Evolutionary conservation across 305 asterid species (phyloP).

Genomic region (Plantago rigida): DNA sequence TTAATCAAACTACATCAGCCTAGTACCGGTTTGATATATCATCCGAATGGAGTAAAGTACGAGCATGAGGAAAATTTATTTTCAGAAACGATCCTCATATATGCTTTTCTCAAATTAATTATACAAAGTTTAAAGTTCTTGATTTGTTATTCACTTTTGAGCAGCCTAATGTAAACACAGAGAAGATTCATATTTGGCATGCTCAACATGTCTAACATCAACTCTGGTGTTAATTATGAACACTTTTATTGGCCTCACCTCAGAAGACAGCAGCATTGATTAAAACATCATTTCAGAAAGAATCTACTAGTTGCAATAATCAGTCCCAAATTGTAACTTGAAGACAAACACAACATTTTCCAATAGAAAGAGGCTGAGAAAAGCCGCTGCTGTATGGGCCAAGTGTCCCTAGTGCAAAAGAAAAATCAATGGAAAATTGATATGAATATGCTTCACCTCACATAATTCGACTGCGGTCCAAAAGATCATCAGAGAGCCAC

Average conservation of each 20-base stretch:
- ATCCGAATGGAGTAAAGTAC: too few relatives aligned
- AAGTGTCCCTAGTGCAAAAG: conserved; percentile 7
- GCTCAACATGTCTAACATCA: background rate
- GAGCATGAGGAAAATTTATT: too few relatives aligned
- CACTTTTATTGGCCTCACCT: conserved; percentile 3
- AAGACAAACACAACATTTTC: conserved; percentile 3
- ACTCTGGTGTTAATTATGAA: background rate
- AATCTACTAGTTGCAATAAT: background rate
- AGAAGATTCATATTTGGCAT: background rate
- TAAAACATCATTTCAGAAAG: conserved; percentile 4
- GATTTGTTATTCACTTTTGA: too few relatives aligned
- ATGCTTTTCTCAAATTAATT: too few relatives aligned
- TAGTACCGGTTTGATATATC: too few relatives aligned
- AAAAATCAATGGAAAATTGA: background rate
- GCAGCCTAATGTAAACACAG: background rate
- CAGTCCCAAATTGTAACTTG: background rate
- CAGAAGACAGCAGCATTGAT: background rate
- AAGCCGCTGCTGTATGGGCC: background rate
- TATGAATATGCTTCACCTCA: background rate
- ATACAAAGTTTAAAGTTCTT: too few relatives aligned
- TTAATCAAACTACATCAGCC: too few relatives aligned
- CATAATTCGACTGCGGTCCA: background rate
- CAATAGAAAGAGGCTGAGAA: background rate
- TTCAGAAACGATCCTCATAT: too few relatives aligned
- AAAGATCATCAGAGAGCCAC: background rate